These are phyloP conservation scores for Penicillium turbatum DNA, from an alignment of 495 filamentous ascomycete species.

Conservation along the genomic window DNA sequence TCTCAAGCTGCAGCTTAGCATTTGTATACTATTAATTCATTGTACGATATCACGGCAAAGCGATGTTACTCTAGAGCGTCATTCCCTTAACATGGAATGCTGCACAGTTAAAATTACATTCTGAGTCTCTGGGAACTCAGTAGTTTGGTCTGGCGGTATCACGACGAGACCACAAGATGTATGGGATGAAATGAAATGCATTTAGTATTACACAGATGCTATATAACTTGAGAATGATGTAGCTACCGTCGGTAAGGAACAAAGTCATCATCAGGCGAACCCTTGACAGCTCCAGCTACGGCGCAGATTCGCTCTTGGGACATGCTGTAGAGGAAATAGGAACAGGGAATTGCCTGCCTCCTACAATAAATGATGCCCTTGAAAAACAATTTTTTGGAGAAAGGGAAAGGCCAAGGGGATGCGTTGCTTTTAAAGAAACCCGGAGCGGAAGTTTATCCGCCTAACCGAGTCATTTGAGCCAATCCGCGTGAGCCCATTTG, in stretches of 20 bases:
- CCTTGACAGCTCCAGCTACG: slow-evolving; percentile 65
- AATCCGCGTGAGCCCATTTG: slow-evolving; percentile 39
- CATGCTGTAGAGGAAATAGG: slow-evolving; percentile 61
- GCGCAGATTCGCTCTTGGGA: slow-evolving; percentile 54
- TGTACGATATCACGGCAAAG: slow-evolving; percentile 20
- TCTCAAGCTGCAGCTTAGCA: slow-evolving; percentile 21
- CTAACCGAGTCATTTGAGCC: slow-evolving; percentile 30
- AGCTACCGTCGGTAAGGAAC: slow-evolving; percentile 62
- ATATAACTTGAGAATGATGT: slow-evolving; percentile 35
- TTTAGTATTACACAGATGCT: neutral
- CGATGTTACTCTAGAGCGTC: neutral
- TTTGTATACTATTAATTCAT: slow-evolving; percentile 7
- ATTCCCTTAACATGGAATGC: neutral
- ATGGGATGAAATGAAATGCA: neutral
- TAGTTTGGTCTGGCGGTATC: neutral
- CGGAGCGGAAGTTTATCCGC: slow-evolving; percentile 32
- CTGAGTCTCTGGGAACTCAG: too few species aligned
- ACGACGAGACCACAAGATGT: neutral
- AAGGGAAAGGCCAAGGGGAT: slow-evolving; percentile 36
- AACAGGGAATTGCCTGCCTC: slow-evolving; percentile 47
- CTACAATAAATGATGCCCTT: slow-evolving; percentile 90
- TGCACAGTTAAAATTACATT: too few species aligned
- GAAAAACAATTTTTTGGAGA: slow-evolving; percentile 47
- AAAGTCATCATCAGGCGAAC: slow-evolving; percentile 46
- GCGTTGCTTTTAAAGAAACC: slow-evolving; percentile 4